Conservation (phyloP, 208 protist species). For the Acanthamoeba triangularis region DNA sequence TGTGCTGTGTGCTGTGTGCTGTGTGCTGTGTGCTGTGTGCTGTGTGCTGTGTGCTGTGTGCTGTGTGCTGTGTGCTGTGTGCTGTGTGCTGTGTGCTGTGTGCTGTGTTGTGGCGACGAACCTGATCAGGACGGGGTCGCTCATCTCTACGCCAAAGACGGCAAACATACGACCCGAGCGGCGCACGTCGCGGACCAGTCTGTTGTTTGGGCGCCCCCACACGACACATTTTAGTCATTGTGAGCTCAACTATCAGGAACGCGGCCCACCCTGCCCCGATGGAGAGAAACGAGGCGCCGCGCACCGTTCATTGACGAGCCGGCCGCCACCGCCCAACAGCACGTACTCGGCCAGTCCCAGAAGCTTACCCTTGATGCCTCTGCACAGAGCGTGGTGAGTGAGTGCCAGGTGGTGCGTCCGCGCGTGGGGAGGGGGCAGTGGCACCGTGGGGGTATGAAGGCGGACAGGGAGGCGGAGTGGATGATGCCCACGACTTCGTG, state of each 20-base stretch:
- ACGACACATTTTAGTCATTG: neutral
- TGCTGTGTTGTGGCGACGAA: neutral
- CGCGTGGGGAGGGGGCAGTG: neutral
- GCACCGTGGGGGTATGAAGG: neutral
- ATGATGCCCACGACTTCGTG: slow-evolving; percentile 28
- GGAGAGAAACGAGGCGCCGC: neutral
- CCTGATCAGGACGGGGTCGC: slow-evolving; percentile 15
- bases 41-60: too few relatives aligned
- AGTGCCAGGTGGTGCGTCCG: neutral
- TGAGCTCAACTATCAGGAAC: neutral
- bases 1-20: too few relatives aligned
- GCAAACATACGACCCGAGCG: slow-evolving; percentile 30
- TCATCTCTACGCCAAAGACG: slow-evolving; percentile 46
- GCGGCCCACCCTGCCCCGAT: too few relatives aligned
- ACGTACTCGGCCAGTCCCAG: neutral
- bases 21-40: neutral
- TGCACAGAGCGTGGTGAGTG: neutral
- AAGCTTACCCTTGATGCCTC: slow-evolving; percentile 1
- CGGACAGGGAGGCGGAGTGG: neutral
- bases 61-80: too few relatives aligned
- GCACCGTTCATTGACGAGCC: neutral
- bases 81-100: too few relatives aligned
- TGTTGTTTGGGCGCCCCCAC: neutral
- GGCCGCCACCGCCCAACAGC: slow-evolving; percentile 8
- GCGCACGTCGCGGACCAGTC: slow-evolving; percentile 25